Base-by-base conservation (phyloP, 257 asterid species). In the Jacaranda copaia region DNA sequence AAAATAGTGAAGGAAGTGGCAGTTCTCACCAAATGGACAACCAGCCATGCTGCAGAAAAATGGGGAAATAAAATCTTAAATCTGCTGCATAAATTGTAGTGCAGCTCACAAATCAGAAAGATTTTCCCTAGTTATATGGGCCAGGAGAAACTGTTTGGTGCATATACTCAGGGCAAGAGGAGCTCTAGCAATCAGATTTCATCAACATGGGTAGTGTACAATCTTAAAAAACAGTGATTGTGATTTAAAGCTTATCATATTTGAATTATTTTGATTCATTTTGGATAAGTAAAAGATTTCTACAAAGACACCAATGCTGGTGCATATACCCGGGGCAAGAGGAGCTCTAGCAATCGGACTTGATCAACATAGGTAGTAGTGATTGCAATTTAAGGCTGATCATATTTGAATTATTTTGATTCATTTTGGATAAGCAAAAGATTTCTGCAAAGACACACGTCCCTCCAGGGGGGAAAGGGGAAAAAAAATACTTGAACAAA, bases 1-100 rank as follows among this genome's bases (percentile, higher is more conserved):
- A 18, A 91, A 91, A 40, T 84, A 70, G 87, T 94, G 99, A 71
- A 94, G 97, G 83, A 92, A 94, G 84, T 94, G 99, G 81, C 99
- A 94, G 70, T 83, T 87, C 85, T 94, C 94, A 18, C 97, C 94
- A 60, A 89, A 90, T 36, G 83, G 85, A 65, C 88, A 86, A 14
- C 91, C 92, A 14, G 93, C 86, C 61, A 84, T 86, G 81, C 99
- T 94, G 90, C 87, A 85, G 5, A 46, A 14, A 42, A 45, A 46
- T 60, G 39, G 64, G 49, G 57, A 78, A 25, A 25, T 25, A 0
- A 25, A 25, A 25, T 25, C 32, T 0, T 25, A 25, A 25, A 25
- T 25, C 32, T 25, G 32, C 32, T 25, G 32, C 32, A 16, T 10
- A 32, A 19, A 61, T 73, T 8, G 5, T 43, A 16, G n/a, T 36